Percentiles rank a stretch among this genome's conserved stretches.
Conservation (phyloP, 345 rosid species). For the Salix purpurea region DNA sequence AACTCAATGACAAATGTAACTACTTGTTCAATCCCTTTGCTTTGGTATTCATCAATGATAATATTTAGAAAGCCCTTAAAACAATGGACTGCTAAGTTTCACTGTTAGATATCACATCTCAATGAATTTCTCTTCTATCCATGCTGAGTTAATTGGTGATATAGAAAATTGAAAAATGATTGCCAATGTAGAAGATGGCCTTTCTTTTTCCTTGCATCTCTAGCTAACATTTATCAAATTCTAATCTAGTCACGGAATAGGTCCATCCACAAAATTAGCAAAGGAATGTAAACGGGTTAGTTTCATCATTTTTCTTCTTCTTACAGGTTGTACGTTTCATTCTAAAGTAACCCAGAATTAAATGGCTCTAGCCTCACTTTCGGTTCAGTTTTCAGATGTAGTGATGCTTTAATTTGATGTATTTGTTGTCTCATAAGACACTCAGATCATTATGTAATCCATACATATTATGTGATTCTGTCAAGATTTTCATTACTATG, state of each 20-base stretch:
- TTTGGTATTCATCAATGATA: background rate
- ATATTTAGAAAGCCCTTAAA: background rate
- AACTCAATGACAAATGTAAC: constrained; percentile 54
- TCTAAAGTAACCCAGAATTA: background rate
- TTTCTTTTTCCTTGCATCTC: background rate
- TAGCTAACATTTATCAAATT: background rate
- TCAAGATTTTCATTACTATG: background rate
- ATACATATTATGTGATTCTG: background rate
- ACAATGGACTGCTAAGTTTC: background rate
- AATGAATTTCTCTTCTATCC: background rate
- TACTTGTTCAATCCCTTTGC: constrained; percentile 1
- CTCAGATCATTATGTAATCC: background rate
- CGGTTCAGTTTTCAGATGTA: background rate
- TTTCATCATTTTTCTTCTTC: background rate
- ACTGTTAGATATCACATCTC: background rate
- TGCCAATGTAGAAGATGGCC: background rate
- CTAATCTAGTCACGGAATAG: background rate
- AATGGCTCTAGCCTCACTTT: background rate
- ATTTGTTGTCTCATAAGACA: background rate
- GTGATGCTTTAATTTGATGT: background rate
- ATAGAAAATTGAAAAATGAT: background rate
- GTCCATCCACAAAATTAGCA: background rate
- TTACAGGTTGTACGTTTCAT: background rate
- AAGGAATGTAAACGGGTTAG: background rate
- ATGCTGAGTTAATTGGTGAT: background rate